These are phyloP conservation scores for Ophiosphaerella herpotricha DNA, from an alignment of 2,329 filamentous ascomycete species.

Conservation along the genomic window DNA sequence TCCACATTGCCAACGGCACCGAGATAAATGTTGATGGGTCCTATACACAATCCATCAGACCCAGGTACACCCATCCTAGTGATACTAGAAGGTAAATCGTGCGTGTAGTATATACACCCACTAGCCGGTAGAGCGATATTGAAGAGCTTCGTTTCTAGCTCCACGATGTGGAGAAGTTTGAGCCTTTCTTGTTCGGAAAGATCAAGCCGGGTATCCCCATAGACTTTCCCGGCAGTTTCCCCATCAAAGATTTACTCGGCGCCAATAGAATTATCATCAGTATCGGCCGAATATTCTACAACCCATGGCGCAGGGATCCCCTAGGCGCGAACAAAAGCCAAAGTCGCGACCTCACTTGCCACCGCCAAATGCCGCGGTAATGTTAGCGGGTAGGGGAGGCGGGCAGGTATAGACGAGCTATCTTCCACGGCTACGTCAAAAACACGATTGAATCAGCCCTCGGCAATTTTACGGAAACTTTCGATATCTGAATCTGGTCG, in stretches of 20 bases:
- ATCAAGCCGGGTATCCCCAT: constrained; percentile 28
- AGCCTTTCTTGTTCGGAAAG: constrained; percentile 24
- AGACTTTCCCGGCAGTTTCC: constrained; percentile 25
- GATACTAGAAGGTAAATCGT: constrained; percentile 10
- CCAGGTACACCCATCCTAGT: constrained; percentile 16
- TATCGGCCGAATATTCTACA: constrained; percentile 30
- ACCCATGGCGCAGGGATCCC: constrained; percentile 32
- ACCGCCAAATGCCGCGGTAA: constrained; percentile 31
- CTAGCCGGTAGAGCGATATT: constrained; percentile 19
- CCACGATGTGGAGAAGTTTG: constrained; percentile 22
- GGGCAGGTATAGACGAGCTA: constrained; percentile 32
- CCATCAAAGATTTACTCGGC: constrained; percentile 41
- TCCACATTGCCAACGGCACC: too few species aligned
- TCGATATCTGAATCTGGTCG: constrained; percentile 17
- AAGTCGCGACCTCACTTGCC: constrained; percentile 47
- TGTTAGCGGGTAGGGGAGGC: constrained; percentile 42
- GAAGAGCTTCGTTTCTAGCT: constrained; percentile 27
- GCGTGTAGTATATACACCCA: constrained; percentile 31
- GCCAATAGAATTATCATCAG: constrained; percentile 26
- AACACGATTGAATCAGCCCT: constrained; percentile 45
- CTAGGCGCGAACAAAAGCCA: constrained; percentile 35
- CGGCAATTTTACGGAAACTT: constrained; percentile 39
- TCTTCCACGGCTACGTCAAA: constrained; percentile 38
- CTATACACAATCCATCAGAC: constrained; percentile 23
- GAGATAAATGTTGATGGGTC: constrained; percentile 6